A percentile compares a stretch with the other conserved stretches of the same genome.
Conservation (phyloP, 148 eudicot species). For the Nyssa sinensis region DNA sequence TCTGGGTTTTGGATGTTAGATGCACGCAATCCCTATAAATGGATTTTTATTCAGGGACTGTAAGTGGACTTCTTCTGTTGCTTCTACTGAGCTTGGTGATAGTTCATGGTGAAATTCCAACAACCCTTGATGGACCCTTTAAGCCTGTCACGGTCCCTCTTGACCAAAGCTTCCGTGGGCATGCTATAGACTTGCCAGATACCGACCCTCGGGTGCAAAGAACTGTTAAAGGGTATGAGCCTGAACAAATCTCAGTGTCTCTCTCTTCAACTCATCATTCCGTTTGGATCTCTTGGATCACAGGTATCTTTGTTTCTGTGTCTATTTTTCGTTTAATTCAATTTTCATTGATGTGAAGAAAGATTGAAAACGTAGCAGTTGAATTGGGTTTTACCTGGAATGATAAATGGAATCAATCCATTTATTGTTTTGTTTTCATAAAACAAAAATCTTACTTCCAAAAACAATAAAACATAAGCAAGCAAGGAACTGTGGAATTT, state of each 20-base stretch:
- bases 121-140: slow-evolving; percentile 88
- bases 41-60: neutral
- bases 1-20: neutral
- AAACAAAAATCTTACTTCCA: too few relatives aligned
- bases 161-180: slow-evolving; percentile 65
- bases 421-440: neutral
- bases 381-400: neutral
- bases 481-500: neutral
- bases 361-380: neutral
- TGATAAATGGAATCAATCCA: too few relatives aligned
- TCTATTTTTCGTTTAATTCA: neutral
- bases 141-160: slow-evolving; percentile 72
- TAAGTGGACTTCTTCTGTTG: slow-evolving; percentile 6
- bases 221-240: slow-evolving; percentile 56
- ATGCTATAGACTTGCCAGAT: slow-evolving; percentile 77
- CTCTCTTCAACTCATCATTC: slow-evolving; percentile 75
- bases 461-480: neutral
- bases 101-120: slow-evolving; percentile 38
- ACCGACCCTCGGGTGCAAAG: slow-evolving; percentile 72
- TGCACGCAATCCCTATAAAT: neutral
- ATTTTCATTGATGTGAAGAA: neutral
- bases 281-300: slow-evolving; percentile 95
- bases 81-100: neutral
- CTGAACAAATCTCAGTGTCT: slow-evolving; percentile 86
- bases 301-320: slow-evolving; percentile 45